Evolutionary conservation across 1,284 basidiomycete genomes (phyloP).

Genomic region (Anthracocystis walkeri): DNA sequence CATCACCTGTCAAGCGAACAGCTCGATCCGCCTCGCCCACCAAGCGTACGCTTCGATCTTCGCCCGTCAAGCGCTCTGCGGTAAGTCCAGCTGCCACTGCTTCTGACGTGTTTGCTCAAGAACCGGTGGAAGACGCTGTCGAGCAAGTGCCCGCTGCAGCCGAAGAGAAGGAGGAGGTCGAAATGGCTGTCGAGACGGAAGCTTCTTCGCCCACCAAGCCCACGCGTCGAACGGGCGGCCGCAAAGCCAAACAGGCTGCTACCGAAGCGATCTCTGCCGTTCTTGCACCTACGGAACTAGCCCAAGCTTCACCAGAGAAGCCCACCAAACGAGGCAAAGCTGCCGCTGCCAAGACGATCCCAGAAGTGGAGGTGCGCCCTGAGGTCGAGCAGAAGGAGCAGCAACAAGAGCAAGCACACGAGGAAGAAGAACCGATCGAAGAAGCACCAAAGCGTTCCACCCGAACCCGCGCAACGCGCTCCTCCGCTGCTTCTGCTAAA

Average conservation of each 20-base stretch:
- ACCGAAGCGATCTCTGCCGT: slow-evolving; percentile 23
- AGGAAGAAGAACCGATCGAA: slow-evolving; percentile 5
- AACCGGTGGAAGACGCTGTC: not conserved
- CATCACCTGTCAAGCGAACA: slow-evolving; percentile 24
- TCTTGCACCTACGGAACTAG: not conserved
- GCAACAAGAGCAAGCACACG: not conserved
- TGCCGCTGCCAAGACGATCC: slow-evolving; percentile 6
- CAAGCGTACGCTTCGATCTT: slow-evolving; percentile 30
- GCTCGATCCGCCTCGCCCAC: slow-evolving; percentile 27
- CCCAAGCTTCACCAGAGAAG: slow-evolving; percentile 21
- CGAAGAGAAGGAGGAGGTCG: not conserved
- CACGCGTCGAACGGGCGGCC: slow-evolving; percentile 17
- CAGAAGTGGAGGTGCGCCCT: not conserved
- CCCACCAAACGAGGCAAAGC: slow-evolving; percentile 11
- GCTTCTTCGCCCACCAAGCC: slow-evolving; percentile 21
- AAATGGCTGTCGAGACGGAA: slow-evolving; percentile 6
- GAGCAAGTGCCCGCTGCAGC: not conserved
- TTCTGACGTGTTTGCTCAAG: not conserved
- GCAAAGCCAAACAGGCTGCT: slow-evolving; percentile 35
- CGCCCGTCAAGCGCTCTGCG: slow-evolving; percentile 29
- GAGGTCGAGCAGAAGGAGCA: slow-evolving; percentile 1
- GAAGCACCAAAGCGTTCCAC: slow-evolving; percentile 23
- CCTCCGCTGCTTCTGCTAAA: slow-evolving; percentile 9
- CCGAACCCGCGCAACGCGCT: slow-evolving; percentile 19
- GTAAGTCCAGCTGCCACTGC: not conserved